These are phyloP conservation scores for Pezicula neosporulosa DNA, from an alignment of 2,329 filamentous ascomycete genomes.

Conservation along the genomic window DNA sequence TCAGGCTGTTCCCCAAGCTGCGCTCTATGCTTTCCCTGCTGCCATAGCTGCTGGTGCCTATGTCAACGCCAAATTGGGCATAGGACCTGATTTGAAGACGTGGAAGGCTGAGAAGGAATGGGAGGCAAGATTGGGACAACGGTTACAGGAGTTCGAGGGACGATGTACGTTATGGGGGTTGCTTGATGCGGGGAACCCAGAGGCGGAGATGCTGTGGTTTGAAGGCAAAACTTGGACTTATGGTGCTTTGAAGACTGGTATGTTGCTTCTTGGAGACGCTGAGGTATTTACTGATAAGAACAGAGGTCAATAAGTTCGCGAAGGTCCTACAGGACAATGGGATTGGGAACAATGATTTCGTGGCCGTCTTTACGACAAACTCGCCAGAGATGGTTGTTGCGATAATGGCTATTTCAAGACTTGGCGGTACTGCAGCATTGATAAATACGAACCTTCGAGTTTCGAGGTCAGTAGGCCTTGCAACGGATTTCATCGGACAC, in stretches of 20 bases:
- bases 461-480: conserved; percentile 34
- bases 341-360: conserved; percentile 35
- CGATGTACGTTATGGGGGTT: conserved; percentile 37
- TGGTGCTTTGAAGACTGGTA: conserved; percentile 37
- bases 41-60: conserved; percentile 31
- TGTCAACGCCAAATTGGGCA: conserved; percentile 37
- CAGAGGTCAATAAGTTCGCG: conserved; percentile 41
- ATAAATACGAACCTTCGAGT: conserved; percentile 43
- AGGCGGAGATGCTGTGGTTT: conserved; percentile 42
- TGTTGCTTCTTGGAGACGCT: conserved; percentile 6
- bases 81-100: conserved; percentile 35
- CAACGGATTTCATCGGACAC: not conserved
- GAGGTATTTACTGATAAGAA: conserved; percentile 5
- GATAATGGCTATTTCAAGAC: conserved; percentile 39
- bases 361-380: conserved; percentile 44
- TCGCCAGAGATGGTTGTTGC: conserved; percentile 44
- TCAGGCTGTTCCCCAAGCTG: conserved; percentile 7
- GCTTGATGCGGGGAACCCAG: conserved; percentile 35
- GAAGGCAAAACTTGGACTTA: conserved; percentile 45
- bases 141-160: conserved; percentile 34
- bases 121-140: conserved; percentile 29
- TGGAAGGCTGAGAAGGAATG: conserved; percentile 31
- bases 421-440: conserved; percentile 40
- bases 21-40: conserved; percentile 31
- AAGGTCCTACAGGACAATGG: conserved; percentile 34